These are phyloP conservation scores for Zopfochytrium polystomum DNA, from an alignment of 371 early-diverging fungal species.

Conservation along the genomic window DNA sequence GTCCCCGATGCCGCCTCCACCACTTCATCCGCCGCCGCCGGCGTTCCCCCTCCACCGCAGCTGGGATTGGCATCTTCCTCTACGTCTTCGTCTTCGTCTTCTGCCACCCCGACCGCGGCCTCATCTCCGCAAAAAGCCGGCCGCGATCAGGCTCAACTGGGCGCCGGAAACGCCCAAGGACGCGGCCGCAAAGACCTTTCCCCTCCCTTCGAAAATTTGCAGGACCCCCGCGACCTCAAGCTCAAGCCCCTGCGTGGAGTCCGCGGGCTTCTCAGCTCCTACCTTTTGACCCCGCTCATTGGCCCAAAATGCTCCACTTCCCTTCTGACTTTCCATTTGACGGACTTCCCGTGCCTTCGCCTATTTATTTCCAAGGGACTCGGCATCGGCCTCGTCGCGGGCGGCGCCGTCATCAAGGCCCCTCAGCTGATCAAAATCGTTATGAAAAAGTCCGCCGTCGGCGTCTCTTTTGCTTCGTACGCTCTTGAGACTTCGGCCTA, in stretches of 20 bases:
- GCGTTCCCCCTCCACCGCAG: neutral
- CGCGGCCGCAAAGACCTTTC: neutral
- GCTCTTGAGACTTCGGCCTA: constrained; percentile 81
- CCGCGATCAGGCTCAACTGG: neutral
- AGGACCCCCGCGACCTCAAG: constrained; percentile 10
- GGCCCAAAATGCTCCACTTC: constrained; percentile 35
- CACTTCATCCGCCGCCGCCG: neutral
- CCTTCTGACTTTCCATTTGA: constrained; percentile 30
- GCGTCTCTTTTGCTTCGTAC: constrained; percentile 76
- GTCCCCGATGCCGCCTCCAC: neutral
- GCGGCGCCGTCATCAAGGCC: constrained; percentile 88
- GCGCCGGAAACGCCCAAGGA: neutral
- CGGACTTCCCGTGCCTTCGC: constrained; percentile 63
- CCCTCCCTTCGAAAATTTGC: constrained; percentile 8
- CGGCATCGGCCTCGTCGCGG: constrained; percentile 86
- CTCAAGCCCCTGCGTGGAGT: constrained; percentile 17
- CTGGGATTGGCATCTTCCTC: neutral
- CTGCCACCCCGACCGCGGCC: neutral
- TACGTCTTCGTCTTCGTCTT: neutral
- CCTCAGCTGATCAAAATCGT: constrained; percentile 93
- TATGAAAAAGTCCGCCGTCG: constrained; percentile 62
- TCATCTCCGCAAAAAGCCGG: neutral
- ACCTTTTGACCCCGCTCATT: constrained; percentile 36
- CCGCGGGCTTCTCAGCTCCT: constrained; percentile 14
- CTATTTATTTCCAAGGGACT: constrained; percentile 84